Conservation (phyloP, 1,284 basidiomycete species). For the Athelia sp. region DNA sequence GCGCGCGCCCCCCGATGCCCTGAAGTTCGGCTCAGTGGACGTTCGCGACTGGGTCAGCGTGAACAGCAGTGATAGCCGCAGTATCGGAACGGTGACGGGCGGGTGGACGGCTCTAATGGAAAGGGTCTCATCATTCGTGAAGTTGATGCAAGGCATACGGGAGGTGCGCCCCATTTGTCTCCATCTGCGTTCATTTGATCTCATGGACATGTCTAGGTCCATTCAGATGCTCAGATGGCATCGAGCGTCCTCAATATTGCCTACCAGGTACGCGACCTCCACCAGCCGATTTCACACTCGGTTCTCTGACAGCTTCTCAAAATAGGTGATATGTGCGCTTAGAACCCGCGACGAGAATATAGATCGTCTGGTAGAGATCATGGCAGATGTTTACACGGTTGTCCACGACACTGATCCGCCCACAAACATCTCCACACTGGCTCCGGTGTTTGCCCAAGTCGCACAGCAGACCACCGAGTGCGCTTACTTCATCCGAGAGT, state of each 20-base stretch:
- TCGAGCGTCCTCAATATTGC: slow-evolving; percentile 9
- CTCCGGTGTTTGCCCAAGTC: neutral
- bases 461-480: slow-evolving; percentile 13
- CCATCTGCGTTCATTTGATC: neutral
- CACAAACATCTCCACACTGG: slow-evolving; percentile 2
- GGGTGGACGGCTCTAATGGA: slow-evolving; percentile 1
- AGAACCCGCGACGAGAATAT: slow-evolving; percentile 6
- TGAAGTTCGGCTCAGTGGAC: too few relatives aligned
- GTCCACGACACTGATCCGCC: slow-evolving; percentile 7
- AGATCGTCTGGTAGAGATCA: slow-evolving; percentile 8
- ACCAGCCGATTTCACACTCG: neutral
- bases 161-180: neutral
- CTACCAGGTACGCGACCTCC: slow-evolving; percentile 9
- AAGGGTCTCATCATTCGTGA: slow-evolving; percentile 1
- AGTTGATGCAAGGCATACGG: slow-evolving; percentile 1
- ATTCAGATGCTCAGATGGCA: slow-evolving; percentile 15
- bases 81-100: too few relatives aligned
- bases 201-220: slow-evolving; percentile 8
- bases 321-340: slow-evolving; percentile 3
- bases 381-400: slow-evolving; percentile 10
- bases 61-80: too few relatives aligned
- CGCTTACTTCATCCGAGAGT: slow-evolving; percentile 13
- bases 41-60: too few relatives aligned
- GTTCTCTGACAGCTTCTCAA: neutral
- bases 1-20: too few relatives aligned